Evolutionary conservation across 768 basidiomycete genomes (phyloP), one percentile per base, ranked within the genome.

Genomic region (Lyophyllum atratum): DNA sequence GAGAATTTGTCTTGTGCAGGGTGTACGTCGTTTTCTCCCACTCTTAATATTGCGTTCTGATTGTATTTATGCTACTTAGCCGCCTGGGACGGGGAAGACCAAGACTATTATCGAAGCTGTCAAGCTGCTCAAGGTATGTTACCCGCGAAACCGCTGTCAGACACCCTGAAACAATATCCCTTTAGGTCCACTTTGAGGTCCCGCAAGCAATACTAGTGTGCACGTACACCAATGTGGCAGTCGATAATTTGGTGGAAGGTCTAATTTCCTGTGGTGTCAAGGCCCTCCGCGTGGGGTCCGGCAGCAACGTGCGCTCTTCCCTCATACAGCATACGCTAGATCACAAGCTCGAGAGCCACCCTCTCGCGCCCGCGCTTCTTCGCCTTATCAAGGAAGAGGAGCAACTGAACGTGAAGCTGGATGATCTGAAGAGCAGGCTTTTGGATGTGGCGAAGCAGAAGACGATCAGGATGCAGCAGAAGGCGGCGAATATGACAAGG

Each of bases 41-140:
- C 17, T 2, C 37, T 3, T 34, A 19, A 11, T 25, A 53, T 47
- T 29, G 11, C 56, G 53, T 51, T 52, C 22, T 17, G 64, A 15
- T 17, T 25, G 37, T 46, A 14, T 37, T 14, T 15, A 15, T 3
- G 11, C 33, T 40, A 2, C 29, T 31, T n/a, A 93, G 90, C 92
- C 93, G 39, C 93, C 93, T 19, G 93, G 93, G 21, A 95, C 93
- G 0, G 95, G 95, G 33, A 98, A 98, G 72, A 95, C 94, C 2
- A 87, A 89, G 68, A 95, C 93, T 0, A 93, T 95, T 45, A 85
- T 93, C n/a, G 88, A 95, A 68, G 80, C 91, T 0, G 79, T 92
- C 56, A 88, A 84, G 61, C 66, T 95, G 17, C 82, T 95, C 56
- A 95, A 95, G 79, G 85, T 86, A 19, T 59, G 59, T 21, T 37